Conservation (phyloP, 2,329 filamentous ascomycete species). For the Alternaria dauci region DNA sequence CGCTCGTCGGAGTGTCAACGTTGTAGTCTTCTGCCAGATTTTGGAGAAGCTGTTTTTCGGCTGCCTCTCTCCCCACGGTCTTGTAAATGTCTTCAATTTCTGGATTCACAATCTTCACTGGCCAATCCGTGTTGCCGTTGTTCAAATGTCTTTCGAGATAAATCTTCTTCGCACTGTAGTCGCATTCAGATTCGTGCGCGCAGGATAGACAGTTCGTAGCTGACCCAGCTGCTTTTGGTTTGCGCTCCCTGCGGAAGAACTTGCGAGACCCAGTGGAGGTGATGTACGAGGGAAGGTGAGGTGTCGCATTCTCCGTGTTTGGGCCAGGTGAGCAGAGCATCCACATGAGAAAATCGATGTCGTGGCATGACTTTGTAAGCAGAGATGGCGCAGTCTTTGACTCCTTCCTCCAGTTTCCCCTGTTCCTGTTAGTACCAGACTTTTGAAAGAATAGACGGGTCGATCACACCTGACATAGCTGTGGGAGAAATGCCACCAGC, state of each 20-base stretch:
- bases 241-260: slow-evolving; percentile 77
- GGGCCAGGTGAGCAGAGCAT: slow-evolving; percentile 77
- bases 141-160: slow-evolving; percentile 76
- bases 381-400: slow-evolving; percentile 80
- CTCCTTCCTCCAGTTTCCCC: slow-evolving; percentile 91
- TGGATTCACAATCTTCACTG: slow-evolving; percentile 85
- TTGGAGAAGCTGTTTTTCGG: slow-evolving; percentile 60
- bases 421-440: slow-evolving; percentile 30
- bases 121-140: slow-evolving; percentile 77
- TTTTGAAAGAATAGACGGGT: neutral
- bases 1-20: slow-evolving; percentile 60
- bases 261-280: slow-evolving; percentile 79
- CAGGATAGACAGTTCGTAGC: slow-evolving; percentile 91
- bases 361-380: slow-evolving; percentile 94
- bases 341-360: slow-evolving; percentile 94
- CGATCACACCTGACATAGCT: slow-evolving; percentile 65
- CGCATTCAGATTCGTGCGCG: slow-evolving; percentile 75
- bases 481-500: slow-evolving; percentile 88
- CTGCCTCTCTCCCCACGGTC: slow-evolving; percentile 57
- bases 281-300: slow-evolving; percentile 80
- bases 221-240: slow-evolving; percentile 75
- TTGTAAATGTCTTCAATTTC: slow-evolving; percentile 82
- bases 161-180: slow-evolving; percentile 84
- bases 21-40: slow-evolving; percentile 65
- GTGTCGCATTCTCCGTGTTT: slow-evolving; percentile 50